phyloP scores from a whole-genome alignment of 305 asterid genomes.

The Rubia balearica region DNA sequence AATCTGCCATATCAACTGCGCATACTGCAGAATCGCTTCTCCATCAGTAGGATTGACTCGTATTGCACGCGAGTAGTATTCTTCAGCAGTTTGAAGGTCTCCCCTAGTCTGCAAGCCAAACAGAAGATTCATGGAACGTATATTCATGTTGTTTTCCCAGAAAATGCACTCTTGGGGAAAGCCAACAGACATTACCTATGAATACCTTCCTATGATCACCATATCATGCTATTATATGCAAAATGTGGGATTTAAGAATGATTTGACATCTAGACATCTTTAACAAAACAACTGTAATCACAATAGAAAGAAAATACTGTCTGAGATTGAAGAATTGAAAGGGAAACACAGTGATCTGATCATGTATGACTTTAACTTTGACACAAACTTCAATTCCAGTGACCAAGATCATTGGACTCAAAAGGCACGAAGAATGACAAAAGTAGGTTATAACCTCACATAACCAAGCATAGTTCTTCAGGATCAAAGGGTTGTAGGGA shows the following conservation, averaged over 20 bases:
- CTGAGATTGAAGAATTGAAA: neutral
- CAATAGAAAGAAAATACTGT: neutral
- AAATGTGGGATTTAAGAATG: neutral
- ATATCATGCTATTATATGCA: neutral
- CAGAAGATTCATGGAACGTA: neutral
- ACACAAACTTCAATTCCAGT: neutral
- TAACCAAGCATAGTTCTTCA: conserved; percentile 51
- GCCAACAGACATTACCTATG: neutral
- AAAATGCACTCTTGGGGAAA: neutral
- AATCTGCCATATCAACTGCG: conserved; percentile 64
- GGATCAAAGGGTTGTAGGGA: conserved; percentile 44
- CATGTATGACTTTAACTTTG: neutral
- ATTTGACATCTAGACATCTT: neutral
- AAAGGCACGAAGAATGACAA: neutral
- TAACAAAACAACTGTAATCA: neutral
- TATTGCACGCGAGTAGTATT: conserved; percentile 51
- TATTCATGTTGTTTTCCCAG: neutral
- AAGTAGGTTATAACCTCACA: conserved; percentile 41
- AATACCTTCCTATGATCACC: neutral
- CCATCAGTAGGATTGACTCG: conserved; percentile 64
- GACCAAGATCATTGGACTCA: neutral
- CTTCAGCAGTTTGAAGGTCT: conserved; percentile 64
- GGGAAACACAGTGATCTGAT: neutral
- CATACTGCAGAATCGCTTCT: conserved; percentile 46
- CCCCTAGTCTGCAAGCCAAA: conserved; percentile 44